Percentiles rank a stretch among this genome's conserved stretches.
Conservation (phyloP, 768 basidiomycete genomes). For the Amanita polypyramis region DNA sequence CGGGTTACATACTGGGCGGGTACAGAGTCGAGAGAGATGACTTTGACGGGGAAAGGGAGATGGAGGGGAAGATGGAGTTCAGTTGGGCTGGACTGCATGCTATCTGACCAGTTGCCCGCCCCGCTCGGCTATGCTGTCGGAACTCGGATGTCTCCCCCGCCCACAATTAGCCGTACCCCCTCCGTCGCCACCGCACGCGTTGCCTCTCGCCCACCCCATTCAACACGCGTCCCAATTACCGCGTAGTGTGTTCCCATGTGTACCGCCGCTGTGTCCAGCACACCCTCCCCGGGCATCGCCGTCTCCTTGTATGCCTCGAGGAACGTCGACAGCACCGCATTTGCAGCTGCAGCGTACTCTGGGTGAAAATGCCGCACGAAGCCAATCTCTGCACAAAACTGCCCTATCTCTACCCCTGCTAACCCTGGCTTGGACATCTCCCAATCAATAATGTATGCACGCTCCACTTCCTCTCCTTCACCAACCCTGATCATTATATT, state of each 20-base stretch:
- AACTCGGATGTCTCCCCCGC: slow-evolving; percentile 11
- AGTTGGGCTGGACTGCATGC: slow-evolving; percentile 54
- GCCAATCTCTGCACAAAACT: slow-evolving; percentile 53
- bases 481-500: slow-evolving; percentile 42
- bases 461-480: slow-evolving; percentile 22
- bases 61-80: slow-evolving; percentile 63
- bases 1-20: slow-evolving; percentile 41
- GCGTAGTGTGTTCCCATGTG: slow-evolving; percentile 51
- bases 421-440: slow-evolving; percentile 50
- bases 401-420: slow-evolving; percentile 49
- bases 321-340: slow-evolving; percentile 31
- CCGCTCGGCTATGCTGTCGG: slow-evolving; percentile 12
- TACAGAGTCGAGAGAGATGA: slow-evolving; percentile 56
- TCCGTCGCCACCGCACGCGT: slow-evolving; percentile 39
- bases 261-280: slow-evolving; percentile 25
- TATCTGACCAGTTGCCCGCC: slow-evolving; percentile 9
- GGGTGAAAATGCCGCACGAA: slow-evolving; percentile 38
- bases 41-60: slow-evolving; percentile 82
- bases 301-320: slow-evolving; percentile 31
- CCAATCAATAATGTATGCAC: slow-evolving; percentile 52
- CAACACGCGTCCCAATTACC: slow-evolving; percentile 34
- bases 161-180: slow-evolving; percentile 36
- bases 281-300: slow-evolving; percentile 16
- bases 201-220: slow-evolving; percentile 39
- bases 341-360: slow-evolving; percentile 23